Base-by-base conservation (phyloP, 352 stramenopile species). In the Pythium myriotylum region DNA sequence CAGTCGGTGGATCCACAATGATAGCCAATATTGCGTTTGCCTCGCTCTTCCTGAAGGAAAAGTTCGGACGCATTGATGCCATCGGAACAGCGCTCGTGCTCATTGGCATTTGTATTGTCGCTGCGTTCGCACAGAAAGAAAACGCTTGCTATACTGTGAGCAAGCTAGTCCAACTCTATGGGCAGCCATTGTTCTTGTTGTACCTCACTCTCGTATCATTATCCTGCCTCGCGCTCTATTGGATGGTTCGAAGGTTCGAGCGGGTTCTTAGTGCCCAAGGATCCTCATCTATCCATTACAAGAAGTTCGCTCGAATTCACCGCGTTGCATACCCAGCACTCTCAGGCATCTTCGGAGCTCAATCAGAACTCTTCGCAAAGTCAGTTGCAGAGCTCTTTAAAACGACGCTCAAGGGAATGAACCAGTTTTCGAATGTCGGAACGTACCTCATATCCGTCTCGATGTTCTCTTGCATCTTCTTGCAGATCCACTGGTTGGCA, bases 401-500 rank as follows among this genome's bases (percentile, higher is more conserved):
- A 55, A 91, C 82, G 3, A 89, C 80, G n/a, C 55, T 79, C 20
- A 74, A 83, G n/a, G 86, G 84, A 8, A 77, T 84, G 29, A 85
- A 81, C 59, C 86, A 93, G 50, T 91, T 96, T 46, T 71, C 66
- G 20, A 82, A 72, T 8, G 68, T 80, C 27, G 85, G 86, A 37
- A 91, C 86, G 9, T 97, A 96, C 54, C 59, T 77, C 27, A 91
- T 97, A 49, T 72, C 89, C 10, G 33, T 94, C 20, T 74, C 73
- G 63, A 95, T 94, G 88, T 74, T 95, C 24, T 35, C 54, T 4
- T 93, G 84, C 20, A 88, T 94, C 19, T 90, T 94, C 50, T 74
- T 96, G 60, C 92, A 92, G 77, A 90, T 97, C 32, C 80, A 95
- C 54, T 91, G 88, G 78, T 87, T 97, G 26, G 91, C 91, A 5